Base-by-base conservation (phyloP, 2,329 filamentous ascomycete genomes). In the Lachnellula arida region DNA sequence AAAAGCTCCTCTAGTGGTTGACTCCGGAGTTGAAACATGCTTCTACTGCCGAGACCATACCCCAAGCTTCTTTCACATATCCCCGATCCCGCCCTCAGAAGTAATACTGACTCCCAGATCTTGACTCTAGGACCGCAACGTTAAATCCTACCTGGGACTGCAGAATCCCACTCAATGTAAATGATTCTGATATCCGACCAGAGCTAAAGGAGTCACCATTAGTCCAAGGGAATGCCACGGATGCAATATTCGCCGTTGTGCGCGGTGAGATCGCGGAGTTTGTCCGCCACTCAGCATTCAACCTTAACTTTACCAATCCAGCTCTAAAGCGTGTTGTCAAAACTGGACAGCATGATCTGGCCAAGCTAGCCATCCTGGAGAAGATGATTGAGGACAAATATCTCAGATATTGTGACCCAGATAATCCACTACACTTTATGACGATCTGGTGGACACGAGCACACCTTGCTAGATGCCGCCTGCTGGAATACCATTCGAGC, bases 171-270 rank as follows among this genome's bases (percentile, higher is more conserved):
- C 74, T 84, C 50, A 85, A 85, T 61, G 77, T 85, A 63, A 84
- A 84, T 67, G 82, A 86, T 63, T 76, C 79, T 11, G 82, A 85
- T 62, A 71, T 86, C 4, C 77, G 82, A 61, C 63, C 78, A 4
- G 75, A 84, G 51, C 79, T 81, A 60, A 84, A 81, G 64, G 80
- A 81, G 46, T 65, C 75, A 0, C 81, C 80, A 0, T 68, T 70
- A 2, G 70, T 76, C 2, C 78, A 81, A 54, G 65, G 65, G 5
- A 79, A 78, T 1, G 74, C 80, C 4, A 85, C 81, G 0, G 82
- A 85, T 62, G 82, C 84, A 77, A 70, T 84, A 6, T 86, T 85
- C 63, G 74, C 76, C 14, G 74, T 85, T 11, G 78, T 80, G 0
- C 75, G 81, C 15, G 74, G 82, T 37, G 81, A 85, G 65, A 72